Evolutionary conservation across 345 rosid genomes (phyloP), one percentile per base, ranked within the genome.

Genomic region (Eutrema heterophyllum): DNA sequence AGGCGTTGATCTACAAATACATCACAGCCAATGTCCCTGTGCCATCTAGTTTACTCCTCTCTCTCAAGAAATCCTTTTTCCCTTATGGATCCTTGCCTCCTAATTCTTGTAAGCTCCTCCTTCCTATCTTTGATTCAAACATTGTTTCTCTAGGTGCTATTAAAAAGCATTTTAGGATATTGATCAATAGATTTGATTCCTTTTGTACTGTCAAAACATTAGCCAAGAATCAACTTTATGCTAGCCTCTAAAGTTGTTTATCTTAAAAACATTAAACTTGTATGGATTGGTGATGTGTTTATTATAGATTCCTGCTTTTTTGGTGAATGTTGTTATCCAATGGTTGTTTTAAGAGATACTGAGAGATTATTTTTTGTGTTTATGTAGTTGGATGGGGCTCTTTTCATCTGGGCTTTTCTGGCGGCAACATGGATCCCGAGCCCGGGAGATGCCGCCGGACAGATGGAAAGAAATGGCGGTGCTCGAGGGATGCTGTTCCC

Each of bases 391-490:
- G 88, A 63, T 94, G 95, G 95, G 88, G 96, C 51, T 24, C 83
- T 71, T 87, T 88, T 84, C 93, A 88, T 76, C 83, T 91, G 74
- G 97, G 98, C 13, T 94, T 83, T 83, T 84, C 95, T 0, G 83
- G 88, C 30, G 84, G 82, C 68, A 91, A 76, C 82, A 81, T 83
- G 50, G 98, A 94, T 81, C 93, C 98, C 18, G 98, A 94, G 69
- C 98, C 98, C 0, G 97, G 97, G 58, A 81, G 98, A 81, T 94
- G 98, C 64, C 87, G 98, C 53, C 85, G 98, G 81, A 94, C 98
- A 4, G 98, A 94, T 81, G 98, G 98, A 78, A 94, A 94, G 90
- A 94, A 94, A 84, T 94, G 98, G 98, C 92, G 98, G 85, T 94
- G 98, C 88, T 88, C 97, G 3, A 83, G 90, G 81, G 98, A 94